Evolutionary conservation across 2,329 filamentous ascomycete genomes (phyloP), one percentile per base, ranked within the genome.

Genomic region (Metarhizium guizhouense): DNA sequence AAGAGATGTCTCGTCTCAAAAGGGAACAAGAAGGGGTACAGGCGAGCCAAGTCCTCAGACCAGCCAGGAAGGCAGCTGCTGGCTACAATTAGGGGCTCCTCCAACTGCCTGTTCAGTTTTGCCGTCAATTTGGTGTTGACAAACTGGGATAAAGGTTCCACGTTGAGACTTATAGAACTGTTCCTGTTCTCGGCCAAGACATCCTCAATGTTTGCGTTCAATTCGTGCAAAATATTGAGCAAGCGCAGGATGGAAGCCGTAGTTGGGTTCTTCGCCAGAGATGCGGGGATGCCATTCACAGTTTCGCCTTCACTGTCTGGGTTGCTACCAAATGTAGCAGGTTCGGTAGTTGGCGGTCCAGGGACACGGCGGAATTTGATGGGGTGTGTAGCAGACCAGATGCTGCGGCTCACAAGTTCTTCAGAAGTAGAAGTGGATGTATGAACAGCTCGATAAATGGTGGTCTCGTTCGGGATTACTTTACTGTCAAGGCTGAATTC

Each of bases 81-180:
- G 4, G 94, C 94, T 52, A 99, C 94, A 61, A 99, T 95, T 60
- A 99, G 75, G 10, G 94, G 94, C 72, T 99, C 95, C 67, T 99
- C 94, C 13, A 99, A 76, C 69, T 99, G 95, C 32, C 94, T 86
- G 67, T 99, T 99, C 56, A 99, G 81, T 74, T 99, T 99, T 1
- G 94, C 95, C 0, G 94, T 99, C 42, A 99, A 81, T 70, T 99
- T 99, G 0, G 94, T 96, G 67, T 99, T 99, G 72, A 99, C 94
- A 64, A 99, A 99, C 63, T 97, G 92, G 2, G 92, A 87, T 50
- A 95, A 72, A 0, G 93, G 89, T 70, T 97, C 93, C 1, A 86
- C 80, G 52, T 88, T 89, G 32, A 95, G 76, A 59, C 83, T 85
- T 57, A 88, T 72, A 3, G 81, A 74, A 53, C 85, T 84, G 65